A percentile compares a stretch with the other conserved stretches of the same genome.
Conservation (phyloP, 2,329 filamentous ascomycete genomes). For the Lasiodiplodia gonubiensis region DNA sequence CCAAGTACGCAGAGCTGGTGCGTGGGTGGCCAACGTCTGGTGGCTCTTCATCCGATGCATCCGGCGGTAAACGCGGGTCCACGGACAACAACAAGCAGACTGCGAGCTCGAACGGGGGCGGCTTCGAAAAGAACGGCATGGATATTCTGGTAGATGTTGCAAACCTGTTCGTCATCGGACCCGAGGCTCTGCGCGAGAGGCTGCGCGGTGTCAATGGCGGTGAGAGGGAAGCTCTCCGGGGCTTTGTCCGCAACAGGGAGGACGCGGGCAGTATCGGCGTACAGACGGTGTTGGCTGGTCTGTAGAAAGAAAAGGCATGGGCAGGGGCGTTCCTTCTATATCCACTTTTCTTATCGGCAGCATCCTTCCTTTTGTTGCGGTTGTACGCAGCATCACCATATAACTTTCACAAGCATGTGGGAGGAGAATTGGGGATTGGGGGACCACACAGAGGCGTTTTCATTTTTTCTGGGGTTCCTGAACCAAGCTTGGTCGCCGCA, state of each 20-base stretch:
- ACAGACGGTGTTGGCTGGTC: constrained; percentile 76
- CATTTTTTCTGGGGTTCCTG: background rate
- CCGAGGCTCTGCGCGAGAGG: constrained; percentile 58
- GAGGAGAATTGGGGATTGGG: background rate
- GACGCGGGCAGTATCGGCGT: constrained; percentile 82
- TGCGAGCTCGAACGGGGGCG: constrained; percentile 50
- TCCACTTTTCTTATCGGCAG: background rate
- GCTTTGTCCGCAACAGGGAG: constrained; percentile 83
- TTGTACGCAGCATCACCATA: background rate
- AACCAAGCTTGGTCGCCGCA: background rate
- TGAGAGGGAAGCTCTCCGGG: constrained; percentile 68
- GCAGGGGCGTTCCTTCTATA: background rate
- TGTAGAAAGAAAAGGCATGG: constrained; percentile 49
- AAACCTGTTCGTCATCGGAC: constrained; percentile 90
- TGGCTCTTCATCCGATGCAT: constrained; percentile 66
- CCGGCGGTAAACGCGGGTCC: constrained; percentile 50
- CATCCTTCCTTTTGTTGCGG: background rate
- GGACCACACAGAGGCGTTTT: background rate
- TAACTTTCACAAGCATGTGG: background rate
- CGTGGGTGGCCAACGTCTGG: constrained; percentile 69
- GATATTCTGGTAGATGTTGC: constrained; percentile 93
- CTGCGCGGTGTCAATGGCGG: constrained; percentile 51
- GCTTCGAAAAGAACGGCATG: constrained; percentile 61
- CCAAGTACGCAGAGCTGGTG: constrained; percentile 86
- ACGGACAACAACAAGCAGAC: constrained; percentile 32